Evolutionary conservation across 176 grass and related monocot species (phyloP).

Genomic region (Oryza australiensis): DNA sequence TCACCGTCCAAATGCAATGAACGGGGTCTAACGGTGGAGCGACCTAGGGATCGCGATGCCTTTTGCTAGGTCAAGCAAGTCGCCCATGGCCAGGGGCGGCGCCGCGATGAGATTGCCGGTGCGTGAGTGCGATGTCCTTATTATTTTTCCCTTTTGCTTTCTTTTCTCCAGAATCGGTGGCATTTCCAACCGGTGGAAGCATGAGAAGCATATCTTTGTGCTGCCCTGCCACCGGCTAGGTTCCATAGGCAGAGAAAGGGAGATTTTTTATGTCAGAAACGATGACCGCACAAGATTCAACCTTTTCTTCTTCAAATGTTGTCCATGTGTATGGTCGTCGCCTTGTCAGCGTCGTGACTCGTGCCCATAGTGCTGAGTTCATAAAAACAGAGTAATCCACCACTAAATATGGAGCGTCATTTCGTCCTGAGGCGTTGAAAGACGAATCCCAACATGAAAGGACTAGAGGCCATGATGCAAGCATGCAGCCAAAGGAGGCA

Average conservation of each 20-base stretch:
- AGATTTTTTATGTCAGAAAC: constrained; percentile 3
- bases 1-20: constrained; percentile 34
- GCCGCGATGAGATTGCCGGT: too few species aligned
- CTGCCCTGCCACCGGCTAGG: background rate
- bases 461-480: background rate
- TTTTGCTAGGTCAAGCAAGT: constrained; percentile 14
- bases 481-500: background rate
- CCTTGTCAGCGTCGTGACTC: background rate
- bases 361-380: too few species aligned
- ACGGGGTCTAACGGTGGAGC: constrained; percentile 23
- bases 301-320: constrained; percentile 16
- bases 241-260: background rate
- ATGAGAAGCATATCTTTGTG: constrained; percentile 25
- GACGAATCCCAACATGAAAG: background rate
- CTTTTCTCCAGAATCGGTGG: background rate
- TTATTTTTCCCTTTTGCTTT: background rate
- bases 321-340: background rate
- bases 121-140: background rate
- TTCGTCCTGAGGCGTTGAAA: background rate
- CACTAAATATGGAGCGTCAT: too few species aligned
- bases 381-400: too few species aligned
- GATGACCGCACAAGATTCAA: background rate
- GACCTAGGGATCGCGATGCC: constrained; percentile 16
- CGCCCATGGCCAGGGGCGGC: too few species aligned
- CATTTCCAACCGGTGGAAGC: background rate